phyloP scores from a whole-genome alignment of 192 early-diverging fungal species.

The Umbelopsis sp. region DNA sequence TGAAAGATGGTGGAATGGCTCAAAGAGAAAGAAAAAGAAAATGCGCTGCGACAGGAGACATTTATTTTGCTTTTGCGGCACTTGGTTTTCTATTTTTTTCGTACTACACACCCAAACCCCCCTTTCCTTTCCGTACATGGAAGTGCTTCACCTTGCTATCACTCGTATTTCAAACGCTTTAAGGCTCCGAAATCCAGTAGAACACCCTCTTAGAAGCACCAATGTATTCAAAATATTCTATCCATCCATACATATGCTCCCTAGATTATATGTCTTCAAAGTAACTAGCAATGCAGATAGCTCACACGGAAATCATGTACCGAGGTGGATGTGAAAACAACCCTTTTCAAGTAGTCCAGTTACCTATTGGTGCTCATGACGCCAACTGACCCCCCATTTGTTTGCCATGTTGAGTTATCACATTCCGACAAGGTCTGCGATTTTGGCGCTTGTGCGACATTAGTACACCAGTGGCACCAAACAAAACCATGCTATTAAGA shows the following conservation, averaged over 20 bases:
- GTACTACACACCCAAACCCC: background rate
- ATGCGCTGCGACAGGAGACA: background rate
- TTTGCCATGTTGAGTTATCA: background rate
- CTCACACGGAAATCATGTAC: background rate
- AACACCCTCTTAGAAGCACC: background rate
- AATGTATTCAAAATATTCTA: background rate
- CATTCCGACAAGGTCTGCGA: constrained; percentile 4
- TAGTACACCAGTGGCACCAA: background rate
- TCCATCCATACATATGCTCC: background rate
- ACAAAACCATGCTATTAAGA: background rate
- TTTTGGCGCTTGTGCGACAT: constrained; percentile 8
- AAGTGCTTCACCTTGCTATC: constrained; percentile 7
- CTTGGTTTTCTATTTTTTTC: background rate
- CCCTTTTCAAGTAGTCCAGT: constrained; percentile 12
- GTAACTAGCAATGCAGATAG: background rate
- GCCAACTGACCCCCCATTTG: constrained; percentile 2
- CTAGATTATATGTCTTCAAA: background rate
- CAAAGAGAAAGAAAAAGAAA: constrained; percentile 21
- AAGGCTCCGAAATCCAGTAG: background rate
- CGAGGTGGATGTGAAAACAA: constrained; percentile 4
- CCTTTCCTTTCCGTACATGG: background rate
- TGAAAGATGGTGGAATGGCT: constrained; percentile 18
- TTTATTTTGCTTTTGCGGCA: background rate
- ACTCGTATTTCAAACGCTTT: background rate
- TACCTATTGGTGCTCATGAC: constrained; percentile 1